These are phyloP conservation scores for Chalciporus sphaerocephalus DNA, from an alignment of 768 basidiomycete genomes.

Conservation along the genomic window DNA sequence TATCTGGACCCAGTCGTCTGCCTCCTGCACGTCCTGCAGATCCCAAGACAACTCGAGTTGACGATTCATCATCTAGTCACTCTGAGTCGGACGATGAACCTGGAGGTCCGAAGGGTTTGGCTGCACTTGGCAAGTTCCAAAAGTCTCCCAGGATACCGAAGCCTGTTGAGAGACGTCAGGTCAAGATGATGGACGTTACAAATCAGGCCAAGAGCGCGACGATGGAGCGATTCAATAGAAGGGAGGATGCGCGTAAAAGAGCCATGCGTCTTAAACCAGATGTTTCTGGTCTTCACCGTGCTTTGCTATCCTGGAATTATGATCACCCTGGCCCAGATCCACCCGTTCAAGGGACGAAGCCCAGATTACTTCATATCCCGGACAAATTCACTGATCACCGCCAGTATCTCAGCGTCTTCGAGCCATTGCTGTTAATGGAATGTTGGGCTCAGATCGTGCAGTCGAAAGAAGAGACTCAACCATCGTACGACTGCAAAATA, in stretches of 20 bases:
- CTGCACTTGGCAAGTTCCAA: conserved; percentile 54
- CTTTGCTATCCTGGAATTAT: conserved; percentile 84
- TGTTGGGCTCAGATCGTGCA: conserved; percentile 85
- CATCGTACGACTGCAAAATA: conserved; percentile 59
- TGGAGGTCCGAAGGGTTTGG: conserved; percentile 43
- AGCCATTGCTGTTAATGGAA: conserved; percentile 83
- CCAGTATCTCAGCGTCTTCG: conserved; percentile 72
- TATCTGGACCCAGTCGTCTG: conserved; percentile 33
- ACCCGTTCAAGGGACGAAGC: conserved; percentile 41
- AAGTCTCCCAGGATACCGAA: conserved; percentile 59
- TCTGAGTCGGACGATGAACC: conserved; percentile 45
- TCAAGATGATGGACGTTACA: conserved; percentile 59
- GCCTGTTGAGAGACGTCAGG: conserved; percentile 53
- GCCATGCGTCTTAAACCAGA: conserved; percentile 79
- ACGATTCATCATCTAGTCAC: conserved; percentile 40
- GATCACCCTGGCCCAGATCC: conserved; percentile 60
- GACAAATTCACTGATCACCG: conserved; percentile 58
- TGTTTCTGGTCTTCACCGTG: conserved; percentile 69
- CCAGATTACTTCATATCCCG: conserved; percentile 47
- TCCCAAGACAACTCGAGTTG: conserved; percentile 4
- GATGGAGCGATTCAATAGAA: conserved; percentile 48
- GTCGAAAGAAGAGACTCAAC: conserved; percentile 62
- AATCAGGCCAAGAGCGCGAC: conserved; percentile 39
- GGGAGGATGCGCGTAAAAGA: conserved; percentile 56
- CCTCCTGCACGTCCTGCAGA: conserved; percentile 12